Conservation (phyloP, 179 eudicot genomes). For the Camellia oleifera region DNA sequence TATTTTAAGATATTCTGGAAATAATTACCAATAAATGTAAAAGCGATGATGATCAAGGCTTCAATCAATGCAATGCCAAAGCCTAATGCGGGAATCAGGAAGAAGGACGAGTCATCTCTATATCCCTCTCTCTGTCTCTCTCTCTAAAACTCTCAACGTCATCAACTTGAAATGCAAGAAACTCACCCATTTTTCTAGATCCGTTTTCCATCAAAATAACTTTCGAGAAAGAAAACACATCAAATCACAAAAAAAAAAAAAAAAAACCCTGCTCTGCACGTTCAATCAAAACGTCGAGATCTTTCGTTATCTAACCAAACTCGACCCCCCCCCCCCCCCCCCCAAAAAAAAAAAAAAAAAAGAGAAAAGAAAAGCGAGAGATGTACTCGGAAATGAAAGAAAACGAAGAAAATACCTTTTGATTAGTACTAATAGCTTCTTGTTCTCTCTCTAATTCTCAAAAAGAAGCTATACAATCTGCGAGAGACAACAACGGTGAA, state of each 20-base stretch:
- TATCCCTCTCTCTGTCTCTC: not conserved
- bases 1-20: not conserved
- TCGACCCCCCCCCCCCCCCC: not conserved
- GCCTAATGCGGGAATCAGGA: too few species aligned
- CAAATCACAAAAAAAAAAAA: slow-evolving; percentile 1
- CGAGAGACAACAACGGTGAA: slow-evolving; percentile 8
- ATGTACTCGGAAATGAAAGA: not conserved
- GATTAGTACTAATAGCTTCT: not conserved
- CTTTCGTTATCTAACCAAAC: slow-evolving; percentile 11
- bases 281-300: not conserved
- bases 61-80: not conserved
- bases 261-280: not conserved
- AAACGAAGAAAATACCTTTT: not conserved
- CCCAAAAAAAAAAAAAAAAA: too few species aligned
- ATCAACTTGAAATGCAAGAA: slow-evolving; percentile 11
- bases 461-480: not conserved
- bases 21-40: slow-evolving; percentile 6
- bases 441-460: not conserved
- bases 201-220: not conserved
- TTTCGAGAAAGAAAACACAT: not conserved
- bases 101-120: too few species aligned
- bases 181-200: not conserved
- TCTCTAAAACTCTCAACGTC: not conserved
- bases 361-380: not conserved
- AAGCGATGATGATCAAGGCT: not conserved